Conservation (phyloP, 768 basidiomycete genomes). For the Leccinum longicurvipes region DNA sequence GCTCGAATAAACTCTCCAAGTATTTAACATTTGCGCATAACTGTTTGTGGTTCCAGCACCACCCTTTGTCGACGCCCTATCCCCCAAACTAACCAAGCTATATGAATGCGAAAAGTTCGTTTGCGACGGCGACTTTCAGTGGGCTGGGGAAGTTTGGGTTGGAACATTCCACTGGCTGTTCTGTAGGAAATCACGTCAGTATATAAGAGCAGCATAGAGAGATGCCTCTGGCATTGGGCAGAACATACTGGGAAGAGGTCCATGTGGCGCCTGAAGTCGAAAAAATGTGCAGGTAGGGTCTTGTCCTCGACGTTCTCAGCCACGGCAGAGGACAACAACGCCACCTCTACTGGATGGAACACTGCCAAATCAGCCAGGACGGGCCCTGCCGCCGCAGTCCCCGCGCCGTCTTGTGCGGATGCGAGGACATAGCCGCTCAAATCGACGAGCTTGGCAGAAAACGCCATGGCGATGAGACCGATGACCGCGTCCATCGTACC, state of each 20-base stretch:
- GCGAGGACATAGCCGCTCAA: constrained; percentile 12
- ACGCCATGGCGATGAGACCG: constrained; percentile 11
- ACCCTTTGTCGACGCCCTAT: neutral
- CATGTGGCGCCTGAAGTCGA: constrained; percentile 22
- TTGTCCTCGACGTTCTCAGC: constrained; percentile 15
- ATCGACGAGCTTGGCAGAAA: constrained; percentile 19
- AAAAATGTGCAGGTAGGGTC: constrained; percentile 16
- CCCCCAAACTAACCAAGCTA: neutral
- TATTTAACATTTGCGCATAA: neutral
- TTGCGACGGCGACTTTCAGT: neutral
- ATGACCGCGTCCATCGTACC: constrained; percentile 13
- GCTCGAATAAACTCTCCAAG: no score
- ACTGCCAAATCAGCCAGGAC: constrained; percentile 2
- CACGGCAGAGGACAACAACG: constrained; percentile 22
- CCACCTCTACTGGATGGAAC: constrained; percentile 20
- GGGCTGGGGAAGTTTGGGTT: neutral
- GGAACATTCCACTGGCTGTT: constrained; percentile 3
- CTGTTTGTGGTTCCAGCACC: neutral
- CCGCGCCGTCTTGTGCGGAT: constrained; percentile 14
- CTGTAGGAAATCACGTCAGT: neutral
- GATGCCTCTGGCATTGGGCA: neutral
- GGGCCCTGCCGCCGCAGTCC: neutral
- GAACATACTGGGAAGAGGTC: constrained; percentile 21
- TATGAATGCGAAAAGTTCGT: no score
- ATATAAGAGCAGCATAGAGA: neutral